A percentile compares a stretch with the other conserved stretches of the same genome.
Evolutionary conservation across 768 basidiomycete genomes (phyloP).

Genomic region (Trametes sanguinea): DNA sequence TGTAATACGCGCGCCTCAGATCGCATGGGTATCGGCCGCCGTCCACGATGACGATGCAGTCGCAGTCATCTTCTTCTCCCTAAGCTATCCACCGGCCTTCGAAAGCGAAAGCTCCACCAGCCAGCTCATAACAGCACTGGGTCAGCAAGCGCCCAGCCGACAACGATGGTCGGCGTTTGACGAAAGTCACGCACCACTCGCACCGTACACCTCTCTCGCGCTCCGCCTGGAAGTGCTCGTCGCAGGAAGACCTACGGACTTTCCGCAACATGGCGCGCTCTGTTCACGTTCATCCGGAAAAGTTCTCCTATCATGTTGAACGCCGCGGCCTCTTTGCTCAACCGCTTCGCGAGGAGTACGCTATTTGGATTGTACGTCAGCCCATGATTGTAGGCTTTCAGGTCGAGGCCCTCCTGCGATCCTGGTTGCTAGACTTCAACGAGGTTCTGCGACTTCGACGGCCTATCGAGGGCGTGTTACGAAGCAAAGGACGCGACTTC

Average conservation of each 20-base stretch:
- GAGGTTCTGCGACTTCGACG: slow-evolving; percentile 51
- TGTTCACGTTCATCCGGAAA: slow-evolving; percentile 37
- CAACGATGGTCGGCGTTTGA: slow-evolving; percentile 42
- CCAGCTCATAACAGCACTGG: no score
- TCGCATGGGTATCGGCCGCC: slow-evolving; percentile 42
- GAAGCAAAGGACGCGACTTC: slow-evolving; percentile 37
- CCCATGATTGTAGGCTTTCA: slow-evolving; percentile 63
- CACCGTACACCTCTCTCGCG: slow-evolving; percentile 54
- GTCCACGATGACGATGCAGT: slow-evolving; percentile 28
- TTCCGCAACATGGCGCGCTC: slow-evolving; percentile 43
- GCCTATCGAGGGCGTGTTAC: slow-evolving; percentile 35
- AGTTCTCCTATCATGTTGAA: slow-evolving; percentile 43
- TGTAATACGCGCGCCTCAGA: slow-evolving; percentile 47
- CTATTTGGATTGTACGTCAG: slow-evolving; percentile 37
- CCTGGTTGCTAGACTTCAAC: slow-evolving; percentile 46
- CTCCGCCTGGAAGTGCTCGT: slow-evolving; percentile 53
- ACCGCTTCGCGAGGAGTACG: slow-evolving; percentile 34
- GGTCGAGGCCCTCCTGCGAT: slow-evolving; percentile 45
- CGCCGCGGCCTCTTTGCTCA: slow-evolving; percentile 48
- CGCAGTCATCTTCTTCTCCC: slow-evolving; percentile 42
- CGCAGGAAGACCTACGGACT: slow-evolving; percentile 33
- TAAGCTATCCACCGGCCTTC: slow-evolving; percentile 45
- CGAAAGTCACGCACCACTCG: slow-evolving; percentile 42
- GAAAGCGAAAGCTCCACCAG: slow-evolving; percentile 26
- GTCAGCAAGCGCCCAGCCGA: slow-evolving; percentile 24